Evolutionary conservation across 1,139 yeast species (phyloP).

Genomic region (Scheffersomyces cryptocercus): DNA sequence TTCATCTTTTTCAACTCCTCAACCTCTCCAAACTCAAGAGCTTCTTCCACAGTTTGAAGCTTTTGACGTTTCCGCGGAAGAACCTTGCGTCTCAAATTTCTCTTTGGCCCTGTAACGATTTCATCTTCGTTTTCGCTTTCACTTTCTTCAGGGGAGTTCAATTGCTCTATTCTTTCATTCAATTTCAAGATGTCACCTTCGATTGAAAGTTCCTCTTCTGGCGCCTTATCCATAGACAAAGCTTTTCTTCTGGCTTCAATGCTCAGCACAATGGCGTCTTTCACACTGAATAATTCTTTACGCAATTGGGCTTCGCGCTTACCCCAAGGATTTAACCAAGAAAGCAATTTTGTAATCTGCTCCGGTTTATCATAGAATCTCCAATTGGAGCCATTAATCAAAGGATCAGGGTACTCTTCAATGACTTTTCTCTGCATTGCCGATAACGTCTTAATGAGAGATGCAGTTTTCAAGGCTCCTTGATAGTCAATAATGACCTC

Average conservation of each 20-base stretch:
- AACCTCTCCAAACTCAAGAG: slow-evolving; percentile 27
- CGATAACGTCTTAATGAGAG: slow-evolving; percentile 26
- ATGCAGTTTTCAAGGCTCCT: slow-evolving; percentile 39
- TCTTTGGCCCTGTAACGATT: slow-evolving; percentile 16
- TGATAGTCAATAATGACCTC: slow-evolving; percentile 36
- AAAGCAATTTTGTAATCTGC: slow-evolving; percentile 56
- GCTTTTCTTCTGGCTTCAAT: slow-evolving; percentile 62
- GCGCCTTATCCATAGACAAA: slow-evolving; percentile 39
- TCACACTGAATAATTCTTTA: slow-evolving; percentile 59
- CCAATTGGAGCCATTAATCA: slow-evolving; percentile 61
- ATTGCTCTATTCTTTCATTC: slow-evolving; percentile 18
- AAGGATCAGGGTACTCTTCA: slow-evolving; percentile 64
- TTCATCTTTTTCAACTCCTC: slow-evolving; percentile 32
- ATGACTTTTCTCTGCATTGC: slow-evolving; percentile 62
- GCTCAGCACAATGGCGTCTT: slow-evolving; percentile 56
- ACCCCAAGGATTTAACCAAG: slow-evolving; percentile 80
- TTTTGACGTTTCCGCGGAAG: slow-evolving; percentile 25
- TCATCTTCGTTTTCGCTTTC: slow-evolving; percentile 22
- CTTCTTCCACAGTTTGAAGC: slow-evolving; percentile 24
- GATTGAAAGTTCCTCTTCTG: slow-evolving; percentile 45
- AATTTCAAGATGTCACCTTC: slow-evolving; percentile 9
- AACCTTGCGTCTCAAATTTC: slow-evolving; percentile 12
- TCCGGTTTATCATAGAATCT: slow-evolving; percentile 65
- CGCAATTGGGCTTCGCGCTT: slow-evolving; percentile 66
- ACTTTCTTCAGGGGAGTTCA: slow-evolving; percentile 20